These are phyloP conservation scores for Lenwebbia sp. DNA, from an alignment of 345 rosid genomes.

Conservation along the genomic window DNA sequence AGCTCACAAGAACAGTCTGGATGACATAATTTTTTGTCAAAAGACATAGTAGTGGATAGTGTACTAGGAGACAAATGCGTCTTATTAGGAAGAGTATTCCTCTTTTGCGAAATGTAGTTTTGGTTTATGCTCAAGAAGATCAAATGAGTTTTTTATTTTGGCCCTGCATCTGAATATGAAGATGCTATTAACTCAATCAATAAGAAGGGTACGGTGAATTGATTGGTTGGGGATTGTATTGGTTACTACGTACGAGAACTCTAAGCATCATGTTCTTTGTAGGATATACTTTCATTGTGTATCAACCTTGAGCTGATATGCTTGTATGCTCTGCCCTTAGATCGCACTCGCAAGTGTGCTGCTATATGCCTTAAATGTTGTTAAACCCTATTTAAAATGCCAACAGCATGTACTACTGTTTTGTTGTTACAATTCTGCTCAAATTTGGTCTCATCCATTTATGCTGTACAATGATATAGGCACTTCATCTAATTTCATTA, in stretches of 20 bases:
- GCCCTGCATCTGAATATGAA: neutral
- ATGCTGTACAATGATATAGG: neutral
- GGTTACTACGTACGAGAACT: neutral
- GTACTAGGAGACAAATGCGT: neutral
- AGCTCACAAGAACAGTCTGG: neutral
- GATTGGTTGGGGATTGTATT: neutral
- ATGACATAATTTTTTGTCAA: neutral
- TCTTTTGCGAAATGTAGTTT: neutral
- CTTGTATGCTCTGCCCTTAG: neutral
- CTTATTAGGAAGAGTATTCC: neutral
- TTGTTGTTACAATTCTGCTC: neutral
- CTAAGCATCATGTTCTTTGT: neutral
- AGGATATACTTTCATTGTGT: neutral
- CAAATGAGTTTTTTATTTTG: neutral
- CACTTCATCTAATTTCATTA: neutral
- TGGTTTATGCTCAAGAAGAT: neutral
- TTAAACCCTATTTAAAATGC: neutral
- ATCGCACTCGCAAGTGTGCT: neutral
- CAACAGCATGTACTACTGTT: neutral
- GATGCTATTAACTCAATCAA: neutral
- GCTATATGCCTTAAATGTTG: neutral
- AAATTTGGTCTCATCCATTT: neutral
- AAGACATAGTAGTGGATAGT: neutral
- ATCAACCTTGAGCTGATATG: neutral
- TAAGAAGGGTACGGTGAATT: neutral